phyloP scores from a whole-genome alignment of 805 yeast species.

The Spathaspora gorwiae region DNA sequence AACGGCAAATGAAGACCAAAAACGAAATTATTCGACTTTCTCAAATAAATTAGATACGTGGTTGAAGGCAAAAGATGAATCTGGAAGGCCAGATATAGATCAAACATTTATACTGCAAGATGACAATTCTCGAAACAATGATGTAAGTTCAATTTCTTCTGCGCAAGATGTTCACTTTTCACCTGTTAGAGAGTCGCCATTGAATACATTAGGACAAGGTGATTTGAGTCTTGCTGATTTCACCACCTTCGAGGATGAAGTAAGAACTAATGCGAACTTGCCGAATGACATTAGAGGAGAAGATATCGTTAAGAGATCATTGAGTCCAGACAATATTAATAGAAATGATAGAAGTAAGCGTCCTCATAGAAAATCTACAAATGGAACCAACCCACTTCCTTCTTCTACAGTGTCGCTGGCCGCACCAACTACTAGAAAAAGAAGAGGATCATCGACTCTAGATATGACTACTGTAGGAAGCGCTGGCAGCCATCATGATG shows the following conservation, averaged over 20 bases:
- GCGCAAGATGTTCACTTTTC: conserved; percentile 39
- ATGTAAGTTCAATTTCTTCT: conserved; percentile 1
- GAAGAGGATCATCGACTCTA: not conserved
- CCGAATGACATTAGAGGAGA: not conserved
- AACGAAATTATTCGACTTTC: conserved; percentile 13
- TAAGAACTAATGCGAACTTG: not conserved
- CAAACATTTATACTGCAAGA: not conserved
- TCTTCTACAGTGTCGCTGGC: not conserved
- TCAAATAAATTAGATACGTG: conserved; percentile 22
- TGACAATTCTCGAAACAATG: not conserved
- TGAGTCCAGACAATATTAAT: conserved; percentile 17
- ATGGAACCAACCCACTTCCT: not conserved
- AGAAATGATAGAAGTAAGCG: conserved; percentile 7
- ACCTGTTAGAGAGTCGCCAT: conserved; percentile 43
- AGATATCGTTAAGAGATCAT: conserved; percentile 4
- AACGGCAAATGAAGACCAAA: conserved; percentile 1
- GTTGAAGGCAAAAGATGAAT: conserved; percentile 13
- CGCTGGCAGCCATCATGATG: not conserved
- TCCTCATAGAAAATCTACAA: conserved; percentile 16
- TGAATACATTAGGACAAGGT: conserved; percentile 49
- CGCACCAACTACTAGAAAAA: not conserved
- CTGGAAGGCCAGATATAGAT: conserved; percentile 2
- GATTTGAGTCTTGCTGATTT: conserved; percentile 26
- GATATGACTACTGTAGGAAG: not conserved
- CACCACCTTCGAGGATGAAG: conserved; percentile 5